Base-by-base conservation (phyloP, 192 early-diverging fungal species). In the Gonapodya prolifera region DNA sequence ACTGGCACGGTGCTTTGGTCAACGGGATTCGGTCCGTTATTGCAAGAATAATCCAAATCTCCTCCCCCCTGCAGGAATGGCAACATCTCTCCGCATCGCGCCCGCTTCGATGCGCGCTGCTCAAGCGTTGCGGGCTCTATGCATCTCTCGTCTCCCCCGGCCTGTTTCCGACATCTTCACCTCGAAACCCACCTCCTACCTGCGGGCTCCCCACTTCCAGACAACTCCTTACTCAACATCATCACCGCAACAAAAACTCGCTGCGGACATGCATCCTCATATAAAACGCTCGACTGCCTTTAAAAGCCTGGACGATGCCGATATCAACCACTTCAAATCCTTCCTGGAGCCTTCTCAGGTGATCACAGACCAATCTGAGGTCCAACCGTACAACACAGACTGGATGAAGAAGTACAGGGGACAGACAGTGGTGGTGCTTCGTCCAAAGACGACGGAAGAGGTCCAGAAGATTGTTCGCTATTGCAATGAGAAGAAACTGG, bases 371-470 rank as follows among this genome's bases (percentile, higher is more conserved):
- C 83, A 84, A 23, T 84, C 84, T 30, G 92, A 95, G 73, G 83
- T 95, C 2, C 82, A 86, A 30, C 80, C 84, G 1, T 95, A 88
- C 80, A 95, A 95, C 79, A 86, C 84, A 70, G 97, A 99, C 83
- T 99, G 96, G 96, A 91, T 99, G 89, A 87, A 87, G 79, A 97
- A 97, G 85, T 99, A 94, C 84, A 85, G 91, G 29, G 97, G 97
- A 17, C 83, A 87, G 75, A 92, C 93, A 30, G 85, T 84, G 34
- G 77, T 97, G 18, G 93, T 98, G 0, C 84, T 97, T 17, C 91
- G 91, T 73, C 98, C 98, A 75, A 94, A 91, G 75, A 93, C 91
- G 0, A 91, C 94, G 0, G 79, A 91, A 34, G 89, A 98, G 80
- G 94, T 99, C 8, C 89, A 94, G 1, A 82, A 89, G 30, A 89